Evolutionary conservation across 345 rosid species (phyloP).

Genomic region (sweet orange (Citrus sinensis)): DNA sequence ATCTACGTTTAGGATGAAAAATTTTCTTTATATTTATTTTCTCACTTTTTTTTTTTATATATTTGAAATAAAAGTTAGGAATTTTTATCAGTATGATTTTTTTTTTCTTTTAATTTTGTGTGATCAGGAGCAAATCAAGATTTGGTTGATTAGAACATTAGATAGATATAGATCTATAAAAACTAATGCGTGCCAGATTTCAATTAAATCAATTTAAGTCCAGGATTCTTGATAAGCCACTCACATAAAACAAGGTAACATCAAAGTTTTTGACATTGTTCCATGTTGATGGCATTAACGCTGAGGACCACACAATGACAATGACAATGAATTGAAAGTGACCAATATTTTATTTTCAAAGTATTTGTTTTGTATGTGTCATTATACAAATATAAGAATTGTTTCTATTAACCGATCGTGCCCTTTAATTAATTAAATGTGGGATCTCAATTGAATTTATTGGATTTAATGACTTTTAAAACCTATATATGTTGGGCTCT

Average conservation of each 20-base stretch:
- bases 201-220: neutral
- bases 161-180: neutral
- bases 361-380: neutral
- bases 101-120: neutral
- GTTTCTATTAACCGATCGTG: too few species aligned
- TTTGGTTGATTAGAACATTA: neutral
- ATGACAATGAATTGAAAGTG: neutral
- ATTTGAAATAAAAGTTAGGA: neutral
- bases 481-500: too few species aligned
- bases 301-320: neutral
- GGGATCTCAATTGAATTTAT: too few species aligned
- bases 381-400: too few species aligned
- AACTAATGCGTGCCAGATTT: neutral
- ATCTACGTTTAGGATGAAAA: too few species aligned
- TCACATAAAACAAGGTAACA: neutral
- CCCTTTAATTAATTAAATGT: too few species aligned
- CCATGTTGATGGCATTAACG: neutral
- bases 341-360: too few species aligned
- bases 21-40: too few species aligned
- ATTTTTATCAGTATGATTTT: too few species aligned
- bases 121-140: neutral
- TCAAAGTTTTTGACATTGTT: neutral
- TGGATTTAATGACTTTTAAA: too few species aligned
- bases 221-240: neutral
- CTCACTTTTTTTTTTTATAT: too few species aligned